phyloP scores from a whole-genome alignment of 176 grass and related monocot species.

The Oryza rufipogon region DNA sequence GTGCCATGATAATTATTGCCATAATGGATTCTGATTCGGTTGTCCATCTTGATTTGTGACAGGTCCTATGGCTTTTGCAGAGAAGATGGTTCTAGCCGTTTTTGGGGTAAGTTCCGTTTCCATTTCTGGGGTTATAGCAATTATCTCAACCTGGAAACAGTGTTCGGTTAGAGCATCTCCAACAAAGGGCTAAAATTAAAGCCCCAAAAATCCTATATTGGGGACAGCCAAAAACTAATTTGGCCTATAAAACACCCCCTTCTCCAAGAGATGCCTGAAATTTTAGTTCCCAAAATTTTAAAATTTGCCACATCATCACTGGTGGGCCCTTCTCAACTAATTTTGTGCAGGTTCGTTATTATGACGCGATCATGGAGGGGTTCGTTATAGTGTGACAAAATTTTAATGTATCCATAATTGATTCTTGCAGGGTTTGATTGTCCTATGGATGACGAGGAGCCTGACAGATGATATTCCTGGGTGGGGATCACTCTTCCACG shows the following conservation, averaged over 20 bases:
- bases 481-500: slow-evolving; percentile 83
- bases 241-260: no score
- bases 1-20: background rate
- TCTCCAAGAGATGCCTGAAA: no score
- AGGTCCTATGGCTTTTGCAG: slow-evolving; percentile 90
- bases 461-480: slow-evolving; percentile 79
- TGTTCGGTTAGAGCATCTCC: background rate
- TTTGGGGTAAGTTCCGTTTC: slow-evolving; percentile 66
- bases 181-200: no score
- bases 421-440: slow-evolving; percentile 63
- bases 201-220: no score
- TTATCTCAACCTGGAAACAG: background rate
- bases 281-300: no score
- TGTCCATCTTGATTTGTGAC: slow-evolving; percentile 26
- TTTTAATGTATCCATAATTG: slow-evolving; percentile 40
- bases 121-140: no score
- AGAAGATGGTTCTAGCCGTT: slow-evolving; percentile 89
- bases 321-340: no score
- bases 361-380: no score
- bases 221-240: no score
- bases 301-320: no score
- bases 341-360: no score
- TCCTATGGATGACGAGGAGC: slow-evolving; percentile 88
- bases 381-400: background rate
- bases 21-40: background rate